Evolutionary conservation across 257 asterid species (phyloP), one percentile per base, ranked within the genome.

Genomic region (Craterostigma plantagineum): DNA sequence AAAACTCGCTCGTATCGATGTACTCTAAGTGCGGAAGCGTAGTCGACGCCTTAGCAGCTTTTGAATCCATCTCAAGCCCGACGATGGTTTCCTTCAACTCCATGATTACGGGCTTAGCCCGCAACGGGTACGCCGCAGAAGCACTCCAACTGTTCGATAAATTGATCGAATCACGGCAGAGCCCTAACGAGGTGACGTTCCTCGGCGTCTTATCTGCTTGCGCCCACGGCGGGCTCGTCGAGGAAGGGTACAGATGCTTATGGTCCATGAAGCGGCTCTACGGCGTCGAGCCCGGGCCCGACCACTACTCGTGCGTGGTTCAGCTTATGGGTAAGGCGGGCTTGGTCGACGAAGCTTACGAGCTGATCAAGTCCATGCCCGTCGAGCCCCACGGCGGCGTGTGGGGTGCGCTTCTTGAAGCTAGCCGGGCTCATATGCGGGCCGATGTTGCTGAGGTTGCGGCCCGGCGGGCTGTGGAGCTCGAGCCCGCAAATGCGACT

Each of bases 351-450:
- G 79, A 75, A 37, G 93, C 93, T 8, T 30, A 38, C 13, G 44
- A 48, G 48, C 38, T 84, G 49, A 74, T 84, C 34, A n/a, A 57
- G 43, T 69, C 92, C 7, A 80, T 80, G 93, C 76, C 84, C 39
- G 49, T 69, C 11, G 63, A 66, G 58, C 79, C 92, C 14, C 84
- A 80, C 64, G 50, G 72, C 12, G 93, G 92, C 7, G 75, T 80
- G 48, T 80, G 92, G 96, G 96, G 93, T 51, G 92, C 93, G 33
- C 82, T 80, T 70, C 85, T 84, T 49, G 56, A 76, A 58, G 82
- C 90, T 30, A 72, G 92, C 64, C 63, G 73, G 57, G 58, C 39
- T 16, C 77, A 77, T 60, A 33, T 52, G 65, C 69, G 50, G 45
- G 59, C 60, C 42, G 93, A 72, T 68, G 56, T 77, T 41, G 96